Evolutionary conservation across 768 basidiomycete species (phyloP).

Genomic region (Agrocybe chaxingu): DNA sequence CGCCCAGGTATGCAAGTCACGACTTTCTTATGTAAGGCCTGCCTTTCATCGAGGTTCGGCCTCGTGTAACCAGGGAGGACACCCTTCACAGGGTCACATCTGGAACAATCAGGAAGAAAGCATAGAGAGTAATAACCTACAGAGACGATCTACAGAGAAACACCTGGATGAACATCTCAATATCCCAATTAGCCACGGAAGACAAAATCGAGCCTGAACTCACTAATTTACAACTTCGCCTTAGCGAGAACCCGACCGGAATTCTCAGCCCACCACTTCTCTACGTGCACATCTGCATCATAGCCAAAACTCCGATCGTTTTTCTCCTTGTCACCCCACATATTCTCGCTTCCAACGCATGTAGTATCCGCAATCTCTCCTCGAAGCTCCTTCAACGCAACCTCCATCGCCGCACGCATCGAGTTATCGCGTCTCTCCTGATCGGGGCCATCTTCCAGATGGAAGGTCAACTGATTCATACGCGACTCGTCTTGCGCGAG

Average conservation of each 20-base stretch:
- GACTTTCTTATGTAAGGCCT: no score
- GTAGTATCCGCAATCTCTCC: slow-evolving; percentile 9
- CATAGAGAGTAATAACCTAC: no score
- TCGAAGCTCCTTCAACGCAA: slow-evolving; percentile 24
- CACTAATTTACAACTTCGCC: slow-evolving; percentile 4
- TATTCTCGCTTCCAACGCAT: slow-evolving; percentile 39
- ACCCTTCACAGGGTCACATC: no score
- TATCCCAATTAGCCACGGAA: neutral
- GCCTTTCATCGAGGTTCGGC: no score
- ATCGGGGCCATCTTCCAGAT: slow-evolving; percentile 50
- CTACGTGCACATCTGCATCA: slow-evolving; percentile 49
- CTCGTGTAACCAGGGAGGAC: no score
- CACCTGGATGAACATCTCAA: neutral
- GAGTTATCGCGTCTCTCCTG: slow-evolving; percentile 48
- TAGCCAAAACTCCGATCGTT: slow-evolving; percentile 46
- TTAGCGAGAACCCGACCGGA: neutral
- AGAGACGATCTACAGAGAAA: neutral
- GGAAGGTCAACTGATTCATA: slow-evolving; percentile 52
- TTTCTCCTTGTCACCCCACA: slow-evolving; percentile 58
- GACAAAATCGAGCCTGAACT: no score
- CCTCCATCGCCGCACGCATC: slow-evolving; percentile 48
- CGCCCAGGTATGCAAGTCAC: no score
- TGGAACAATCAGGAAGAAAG: no score
- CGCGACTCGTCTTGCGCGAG: slow-evolving; percentile 47
- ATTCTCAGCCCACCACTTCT: slow-evolving; percentile 41